Evolutionary conservation across 257 asterid species (phyloP).

Genomic region (Knoxia roxburghii): DNA sequence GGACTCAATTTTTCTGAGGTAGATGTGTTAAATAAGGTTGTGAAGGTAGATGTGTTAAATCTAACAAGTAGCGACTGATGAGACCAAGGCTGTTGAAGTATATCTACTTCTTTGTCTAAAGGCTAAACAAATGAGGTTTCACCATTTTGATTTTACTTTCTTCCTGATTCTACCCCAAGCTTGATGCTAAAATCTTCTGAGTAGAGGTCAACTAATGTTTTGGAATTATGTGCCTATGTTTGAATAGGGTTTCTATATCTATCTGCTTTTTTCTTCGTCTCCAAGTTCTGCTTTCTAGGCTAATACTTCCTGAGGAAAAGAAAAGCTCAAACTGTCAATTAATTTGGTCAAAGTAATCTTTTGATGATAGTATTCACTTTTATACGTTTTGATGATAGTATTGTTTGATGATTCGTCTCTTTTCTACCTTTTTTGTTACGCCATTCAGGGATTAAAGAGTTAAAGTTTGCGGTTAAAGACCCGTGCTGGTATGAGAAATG

Average conservation of each 20-base stretch:
- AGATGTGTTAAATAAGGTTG: neutral
- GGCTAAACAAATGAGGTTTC: neutral
- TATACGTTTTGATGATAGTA: neutral
- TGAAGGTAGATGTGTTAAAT: neutral
- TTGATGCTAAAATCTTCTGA: neutral
- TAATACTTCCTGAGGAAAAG: neutral
- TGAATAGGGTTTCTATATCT: neutral
- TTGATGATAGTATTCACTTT: neutral
- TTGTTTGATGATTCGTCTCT: neutral
- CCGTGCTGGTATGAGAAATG: slow-evolving; percentile 54
- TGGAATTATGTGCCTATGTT: neutral
- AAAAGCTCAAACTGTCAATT: neutral
- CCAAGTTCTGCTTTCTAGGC: no score
- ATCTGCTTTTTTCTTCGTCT: neutral
- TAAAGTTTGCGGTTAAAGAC: slow-evolving; percentile 56
- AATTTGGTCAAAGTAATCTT: neutral
- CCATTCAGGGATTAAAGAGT: slow-evolving; percentile 48
- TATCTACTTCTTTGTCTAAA: neutral
- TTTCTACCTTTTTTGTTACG: neutral
- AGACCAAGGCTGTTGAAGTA: neutral
- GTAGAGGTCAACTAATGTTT: neutral
- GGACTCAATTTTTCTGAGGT: neutral
- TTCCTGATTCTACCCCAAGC: no score
- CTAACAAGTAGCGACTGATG: neutral
- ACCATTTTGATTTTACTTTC: neutral